A percentile compares a stretch with the other conserved stretches of the same genome.
Evolutionary conservation across 805 yeast genomes (phyloP).

Genomic region (Metschnikowia dekortorum): DNA sequence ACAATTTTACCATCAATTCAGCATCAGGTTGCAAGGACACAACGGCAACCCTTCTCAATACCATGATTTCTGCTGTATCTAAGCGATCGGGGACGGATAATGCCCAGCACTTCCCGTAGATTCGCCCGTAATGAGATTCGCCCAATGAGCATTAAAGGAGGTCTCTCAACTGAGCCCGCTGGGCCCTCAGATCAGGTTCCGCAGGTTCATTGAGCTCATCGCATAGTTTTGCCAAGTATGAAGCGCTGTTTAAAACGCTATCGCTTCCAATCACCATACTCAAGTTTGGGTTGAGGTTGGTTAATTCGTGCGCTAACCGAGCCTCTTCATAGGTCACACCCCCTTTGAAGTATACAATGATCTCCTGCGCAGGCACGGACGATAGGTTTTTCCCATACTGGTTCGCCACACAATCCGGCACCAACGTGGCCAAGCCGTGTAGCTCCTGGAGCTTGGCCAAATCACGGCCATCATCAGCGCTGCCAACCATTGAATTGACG

Average conservation of each 20-base stretch:
- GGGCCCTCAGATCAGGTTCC: constrained; percentile 28
- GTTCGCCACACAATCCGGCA: constrained; percentile 31
- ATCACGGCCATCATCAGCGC: constrained; percentile 5
- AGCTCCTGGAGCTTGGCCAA: constrained; percentile 7
- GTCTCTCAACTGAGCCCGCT: constrained; percentile 38
- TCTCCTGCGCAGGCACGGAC: constrained; percentile 48
- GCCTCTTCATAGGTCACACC: constrained; percentile 94
- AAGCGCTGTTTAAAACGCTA: constrained; percentile 28
- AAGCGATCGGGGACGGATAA: neutral
- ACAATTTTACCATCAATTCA: too few species aligned
- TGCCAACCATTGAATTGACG: constrained; percentile 19
- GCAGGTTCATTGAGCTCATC: constrained; percentile 22
- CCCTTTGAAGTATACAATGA: constrained; percentile 73
- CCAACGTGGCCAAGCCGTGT: constrained; percentile 30
- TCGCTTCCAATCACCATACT: constrained; percentile 78
- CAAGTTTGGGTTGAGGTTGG: constrained; percentile 50
- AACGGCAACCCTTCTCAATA: too few species aligned
- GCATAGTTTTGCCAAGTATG: constrained; percentile 32
- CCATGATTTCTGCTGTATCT: too few species aligned
- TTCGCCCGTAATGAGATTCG: too few species aligned
- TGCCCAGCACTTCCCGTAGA: neutral
- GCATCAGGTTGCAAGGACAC: too few species aligned
- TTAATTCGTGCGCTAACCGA: constrained; percentile 70
- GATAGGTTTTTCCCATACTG: constrained; percentile 22
- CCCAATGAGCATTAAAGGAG: constrained; percentile 14